Base-by-base conservation (phyloP, 1,284 basidiomycete species). In the Lentinula novae-zelandiae region DNA sequence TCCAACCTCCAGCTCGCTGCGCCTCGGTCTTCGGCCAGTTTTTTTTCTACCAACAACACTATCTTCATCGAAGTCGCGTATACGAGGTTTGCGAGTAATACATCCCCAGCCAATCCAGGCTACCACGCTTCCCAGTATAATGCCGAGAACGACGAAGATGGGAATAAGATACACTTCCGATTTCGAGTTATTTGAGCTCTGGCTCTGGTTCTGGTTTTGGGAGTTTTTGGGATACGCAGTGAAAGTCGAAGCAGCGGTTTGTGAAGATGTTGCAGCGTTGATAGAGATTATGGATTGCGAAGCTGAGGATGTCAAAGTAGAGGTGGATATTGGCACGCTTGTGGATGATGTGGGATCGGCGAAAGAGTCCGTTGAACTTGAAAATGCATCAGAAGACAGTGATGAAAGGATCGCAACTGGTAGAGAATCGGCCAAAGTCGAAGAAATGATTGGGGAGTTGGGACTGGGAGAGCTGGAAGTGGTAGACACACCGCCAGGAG, bases 71-170 rank as follows among this genome's bases (percentile, higher is more conserved):
- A 63, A 62, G 10, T 60, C 53, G 2, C 49, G 42, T 22, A 68
- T 38, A 33, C 61, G 66, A 1, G 63, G 65, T 38, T 65, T 65
- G 15, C 69, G 65, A 17, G 66, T 70, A 15, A 65, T 65, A 55
- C 69, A 72, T 1, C 71, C 69, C 53, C 70, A 72, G 10, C 69
- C 42, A 17, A 72, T 54, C 73, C 73, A 75, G 1, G 66, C 65
- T 5, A 64, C 48, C 12, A 71, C 48, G 6, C 66, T 65, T 2
- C 72, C 64, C 17, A 72, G 50, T 6, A 75, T 42, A 5, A 75
- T 52, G 3, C 71, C 72, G 12, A 74, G 52, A 34, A 71, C 56
- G 7, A 69, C 71, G 42, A 75, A 69, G 3, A 73, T 67, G 1
- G 74, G 72, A 3, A 71, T 63, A n/a, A 76, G 65, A 55, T 72